Base-by-base conservation (phyloP, 768 basidiomycete species). In the Tricholoma sp. region DNA sequence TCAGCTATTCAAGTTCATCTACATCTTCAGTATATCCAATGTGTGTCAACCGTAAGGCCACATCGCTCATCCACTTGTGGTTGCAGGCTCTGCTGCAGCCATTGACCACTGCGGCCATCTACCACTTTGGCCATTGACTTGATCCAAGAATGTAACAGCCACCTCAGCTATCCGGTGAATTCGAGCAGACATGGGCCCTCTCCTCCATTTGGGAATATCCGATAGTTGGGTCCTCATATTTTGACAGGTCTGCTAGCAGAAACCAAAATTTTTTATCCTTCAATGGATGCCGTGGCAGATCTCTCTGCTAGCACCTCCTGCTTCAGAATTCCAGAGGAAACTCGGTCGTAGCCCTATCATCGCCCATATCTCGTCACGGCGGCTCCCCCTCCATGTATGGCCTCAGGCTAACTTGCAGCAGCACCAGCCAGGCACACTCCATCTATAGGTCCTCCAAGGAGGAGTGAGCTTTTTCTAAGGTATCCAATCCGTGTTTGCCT, bases 401-500 rank as follows among this genome's bases (percentile, higher is more conserved):
- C 65, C 66, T 91, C 41, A 24, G 1, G 24, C 24, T 24, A 4
- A 4, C 24, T 24, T 82, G 81, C 12, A 73, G 71, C 20, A 75
- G 79, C 59, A 70, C 65, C 24, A 9, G 74, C 84, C 48, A 71
- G 68, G 9, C 85, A 80, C 60, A 80, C 77, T 15, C 72, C 93
- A 47, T 89, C 90, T 20, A 75, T 78, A 20, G 80, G 81, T 20
- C 77, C 84, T 15, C 63, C 80, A 9, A 66, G 72, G 10, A 79
- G 73, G 31, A 92, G 88, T 72, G 91, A 86, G 65, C 78, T 93
- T 52, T 74, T 92, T 28, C 69, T 93, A 61, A 82, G 85, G 15
- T 91, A 91, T 70, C 75, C 88, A 17, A 75, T 84, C 33, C 89
- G 89, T 31, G 85, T 93, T 44, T 92, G 89, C 66, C 91, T 91